Evolutionary conservation across 2,329 filamentous ascomycete species (phyloP), one percentile per base, ranked within the genome.

Genomic region (Purpureocillium takamizusanense): DNA sequence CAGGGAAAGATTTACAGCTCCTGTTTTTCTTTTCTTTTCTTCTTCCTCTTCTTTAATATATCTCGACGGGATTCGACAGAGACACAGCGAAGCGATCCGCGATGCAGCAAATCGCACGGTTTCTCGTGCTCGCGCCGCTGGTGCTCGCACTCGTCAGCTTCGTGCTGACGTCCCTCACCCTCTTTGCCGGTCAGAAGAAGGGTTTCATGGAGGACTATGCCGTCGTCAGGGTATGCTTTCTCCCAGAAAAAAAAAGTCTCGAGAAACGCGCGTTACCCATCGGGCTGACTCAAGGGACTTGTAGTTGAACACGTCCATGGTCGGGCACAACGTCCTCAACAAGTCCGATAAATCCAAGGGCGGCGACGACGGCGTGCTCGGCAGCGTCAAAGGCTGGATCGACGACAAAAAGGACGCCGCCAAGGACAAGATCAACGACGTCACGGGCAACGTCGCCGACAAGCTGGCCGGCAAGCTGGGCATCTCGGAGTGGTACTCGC

Each of bases 401-500:
- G 42, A 58, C 40, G 48, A 56, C 18, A 44, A 60, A 33, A 54
- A 56, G 37, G 50, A 61, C 29, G 54, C 59, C 8, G 53, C 60
- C 41, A 56, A 55, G 35, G 59, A 61, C 31, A 51, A 58, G 33
- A 42, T 69, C 42, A 63, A 65, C 45, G 54, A 65, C 25, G 49
- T 69, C 27, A 54, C 56, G 5, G 59, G 62, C 39, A 55, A 63
- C 7, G 43, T 65, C 30, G 62, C 61, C 29, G 66, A 64, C 40
- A 46, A 64, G 37, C 36, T 70, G 33, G 56, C 61, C 35, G 55
- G 61, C 11, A 55, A 60, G n/a, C 53, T 72, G 21, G 67, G 69
- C 17, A 63, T 73, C 39, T 60, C 62, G 1, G 57, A 72, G 42
- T 73, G 69, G 69, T 73, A 72, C 47, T 71, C 67, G 13, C 43